These are phyloP conservation scores for Lithocarpus polystachyus DNA, from an alignment of 306 rosid genomes.

Conservation along the genomic window DNA sequence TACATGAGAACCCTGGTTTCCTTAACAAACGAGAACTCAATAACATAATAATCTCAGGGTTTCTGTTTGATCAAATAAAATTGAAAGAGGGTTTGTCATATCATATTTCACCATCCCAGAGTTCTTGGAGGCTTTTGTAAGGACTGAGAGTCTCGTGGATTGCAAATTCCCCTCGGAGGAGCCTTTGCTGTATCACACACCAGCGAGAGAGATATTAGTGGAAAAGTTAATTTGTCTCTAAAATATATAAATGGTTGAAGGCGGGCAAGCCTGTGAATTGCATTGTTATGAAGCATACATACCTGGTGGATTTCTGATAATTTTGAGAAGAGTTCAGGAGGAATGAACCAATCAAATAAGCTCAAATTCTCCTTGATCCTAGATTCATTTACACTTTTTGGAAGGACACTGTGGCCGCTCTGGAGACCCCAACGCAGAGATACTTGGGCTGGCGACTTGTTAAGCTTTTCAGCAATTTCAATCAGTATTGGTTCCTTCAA, in stretches of 20 bases:
- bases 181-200: constrained; percentile 55
- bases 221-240: too few species aligned
- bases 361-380: constrained; percentile 63
- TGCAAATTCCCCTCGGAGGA: constrained; percentile 51
- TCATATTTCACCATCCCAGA: constrained; percentile 83
- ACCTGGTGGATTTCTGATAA: constrained; percentile 66
- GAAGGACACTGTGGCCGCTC: constrained; percentile 69
- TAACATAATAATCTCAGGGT: background rate
- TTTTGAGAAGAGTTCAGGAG: constrained; percentile 52
- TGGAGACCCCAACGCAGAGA: constrained; percentile 73
- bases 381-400: constrained; percentile 61
- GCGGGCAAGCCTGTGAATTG: background rate
- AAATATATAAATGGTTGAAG: background rate
- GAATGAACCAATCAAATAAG: constrained; percentile 64
- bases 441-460: constrained; percentile 67
- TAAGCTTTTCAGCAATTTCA: constrained; percentile 57
- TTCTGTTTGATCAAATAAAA: background rate
- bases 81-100: background rate
- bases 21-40: too few species aligned
- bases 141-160: constrained; percentile 60
- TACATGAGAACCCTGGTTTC: too few species aligned
- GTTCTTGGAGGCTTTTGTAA: constrained; percentile 54
- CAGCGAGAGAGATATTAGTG: background rate
- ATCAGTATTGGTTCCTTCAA: constrained; percentile 58
- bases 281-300: background rate